Conservation (phyloP, 768 basidiomycete species). For the Termitomyces eurrhizus region DNA sequence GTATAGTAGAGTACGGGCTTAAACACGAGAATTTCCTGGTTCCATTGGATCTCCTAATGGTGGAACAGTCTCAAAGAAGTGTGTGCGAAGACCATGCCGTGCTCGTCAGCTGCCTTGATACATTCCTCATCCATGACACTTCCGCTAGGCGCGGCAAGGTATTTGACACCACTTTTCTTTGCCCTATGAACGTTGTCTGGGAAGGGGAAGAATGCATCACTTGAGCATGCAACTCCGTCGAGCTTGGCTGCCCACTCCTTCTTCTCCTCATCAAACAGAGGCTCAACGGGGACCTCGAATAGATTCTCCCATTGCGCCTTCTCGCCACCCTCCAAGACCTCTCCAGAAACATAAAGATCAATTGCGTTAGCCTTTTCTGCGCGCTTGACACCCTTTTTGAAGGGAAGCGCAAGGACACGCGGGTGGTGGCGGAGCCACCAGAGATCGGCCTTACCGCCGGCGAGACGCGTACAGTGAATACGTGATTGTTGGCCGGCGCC, state of each 20-base stretch:
- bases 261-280: conserved; percentile 67
- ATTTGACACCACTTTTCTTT: conserved; percentile 85
- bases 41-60: conserved; percentile 40
- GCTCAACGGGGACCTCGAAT: conserved; percentile 69
- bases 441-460: conserved; percentile 95
- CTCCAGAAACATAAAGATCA: conserved; percentile 91
- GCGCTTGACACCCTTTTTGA: conserved; percentile 96
- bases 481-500: conserved; percentile 98
- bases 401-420: conserved; percentile 85
- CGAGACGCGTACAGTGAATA: conserved; percentile 98
- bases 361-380: conserved; percentile 99
- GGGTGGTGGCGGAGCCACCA: conserved; percentile 99
- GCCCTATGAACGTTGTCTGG: conserved; percentile 96
- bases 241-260: conserved; percentile 70
- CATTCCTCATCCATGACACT: conserved; percentile 98
- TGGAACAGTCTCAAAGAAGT: conserved; percentile 89
- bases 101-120: conserved; percentile 94
- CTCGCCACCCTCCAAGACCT: conserved; percentile 85
- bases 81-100: conserved; percentile 87
- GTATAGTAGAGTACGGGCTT: background rate
- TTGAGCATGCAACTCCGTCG: conserved; percentile 87
- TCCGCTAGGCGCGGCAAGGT: conserved; percentile 88
- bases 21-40: background rate
- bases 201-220: conserved; percentile 99
- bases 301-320: conserved; percentile 86